These are phyloP conservation scores for Solanum tarijense DNA, from an alignment of 257 asterid species.

Conservation along the genomic window DNA sequence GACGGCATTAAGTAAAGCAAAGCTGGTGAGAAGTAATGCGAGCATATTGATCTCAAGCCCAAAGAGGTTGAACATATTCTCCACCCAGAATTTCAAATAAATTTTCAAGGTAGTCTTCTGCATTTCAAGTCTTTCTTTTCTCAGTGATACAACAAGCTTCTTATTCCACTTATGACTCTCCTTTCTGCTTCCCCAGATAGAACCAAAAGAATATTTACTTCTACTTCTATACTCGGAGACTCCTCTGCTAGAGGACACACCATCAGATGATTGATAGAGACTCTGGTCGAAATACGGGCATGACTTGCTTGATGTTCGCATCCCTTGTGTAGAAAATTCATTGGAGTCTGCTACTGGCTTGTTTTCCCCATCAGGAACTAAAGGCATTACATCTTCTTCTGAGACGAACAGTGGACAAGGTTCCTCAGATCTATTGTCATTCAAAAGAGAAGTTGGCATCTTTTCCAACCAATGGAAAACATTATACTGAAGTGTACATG, in stretches of 20 bases:
- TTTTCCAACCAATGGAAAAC: constrained; percentile 81
- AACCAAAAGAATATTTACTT: constrained; percentile 47
- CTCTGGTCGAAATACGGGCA: constrained; percentile 39
- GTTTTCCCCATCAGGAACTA: constrained; percentile 34
- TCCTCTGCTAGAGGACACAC: constrained; percentile 23
- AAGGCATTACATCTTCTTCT: constrained; percentile 39
- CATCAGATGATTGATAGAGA: constrained; percentile 29
- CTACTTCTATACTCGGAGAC: constrained; percentile 18
- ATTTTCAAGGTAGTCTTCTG: constrained; percentile 78
- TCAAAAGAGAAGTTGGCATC: constrained; percentile 44
- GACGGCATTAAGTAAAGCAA: constrained; percentile 75
- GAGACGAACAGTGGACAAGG: constrained; percentile 91
- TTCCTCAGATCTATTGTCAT: constrained; percentile 54
- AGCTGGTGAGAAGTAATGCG: constrained; percentile 79
- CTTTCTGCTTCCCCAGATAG: constrained; percentile 82
- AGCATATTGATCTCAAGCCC: constrained; percentile 98
- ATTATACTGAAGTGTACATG: constrained; percentile 88
- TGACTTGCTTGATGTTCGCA: constrained; percentile 34
- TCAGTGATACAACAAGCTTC: constrained; percentile 50
- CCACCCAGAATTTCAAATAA: constrained; percentile 90
- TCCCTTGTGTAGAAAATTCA: constrained; percentile 28
- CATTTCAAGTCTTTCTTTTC: constrained; percentile 84
- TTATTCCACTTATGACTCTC: constrained; percentile 88
- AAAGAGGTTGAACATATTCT: constrained; percentile 90
- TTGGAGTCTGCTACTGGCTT: constrained; percentile 28